Conservation (phyloP, 208 protist species). For the Acanthamoeba healyi region DNA sequence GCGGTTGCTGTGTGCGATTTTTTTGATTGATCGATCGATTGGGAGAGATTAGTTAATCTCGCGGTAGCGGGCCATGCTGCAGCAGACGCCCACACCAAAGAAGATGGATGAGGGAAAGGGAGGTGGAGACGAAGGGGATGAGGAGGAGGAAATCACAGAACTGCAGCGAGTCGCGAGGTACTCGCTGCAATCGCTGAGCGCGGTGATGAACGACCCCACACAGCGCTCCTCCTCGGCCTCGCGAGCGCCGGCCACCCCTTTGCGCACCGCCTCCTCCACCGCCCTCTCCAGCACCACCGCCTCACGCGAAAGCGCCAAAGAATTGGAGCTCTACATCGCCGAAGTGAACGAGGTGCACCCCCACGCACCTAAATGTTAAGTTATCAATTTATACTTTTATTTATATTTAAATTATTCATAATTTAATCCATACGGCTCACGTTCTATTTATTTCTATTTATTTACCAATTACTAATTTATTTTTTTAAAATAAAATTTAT, state of each 20-base stretch:
- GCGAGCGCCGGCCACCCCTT: background rate
- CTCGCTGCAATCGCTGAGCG: slow-evolving; percentile 44
- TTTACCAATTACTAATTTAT: background rate
- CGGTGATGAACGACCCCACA: slow-evolving; percentile 66
- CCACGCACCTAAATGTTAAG: background rate
- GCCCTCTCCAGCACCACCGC: background rate
- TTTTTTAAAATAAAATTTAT: background rate
- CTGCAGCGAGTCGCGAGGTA: slow-evolving; percentile 14
- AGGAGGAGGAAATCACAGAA: slow-evolving; percentile 40
- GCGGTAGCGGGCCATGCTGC: background rate
- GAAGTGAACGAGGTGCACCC: background rate
- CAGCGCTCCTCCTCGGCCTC: slow-evolving; percentile 25
- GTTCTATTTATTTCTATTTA: background rate
- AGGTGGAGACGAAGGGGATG: background rate
- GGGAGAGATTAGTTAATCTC: too few relatives aligned
- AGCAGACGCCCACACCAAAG: background rate
- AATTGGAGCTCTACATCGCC: slow-evolving; percentile 12
- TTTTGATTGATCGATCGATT: too few relatives aligned
- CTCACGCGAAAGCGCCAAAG: background rate
- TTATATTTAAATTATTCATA: too few relatives aligned
- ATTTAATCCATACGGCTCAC: too few relatives aligned
- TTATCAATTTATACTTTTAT: slow-evolving; percentile 3
- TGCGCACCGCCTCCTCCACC: background rate
- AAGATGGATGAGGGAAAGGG: slow-evolving; percentile 16
- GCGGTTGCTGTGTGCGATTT: too few relatives aligned